A percentile compares a stretch with the other conserved stretches of the same genome.
phyloP scores from a whole-genome alignment of 345 rosid genomes.

The Trapa bicornis region DNA sequence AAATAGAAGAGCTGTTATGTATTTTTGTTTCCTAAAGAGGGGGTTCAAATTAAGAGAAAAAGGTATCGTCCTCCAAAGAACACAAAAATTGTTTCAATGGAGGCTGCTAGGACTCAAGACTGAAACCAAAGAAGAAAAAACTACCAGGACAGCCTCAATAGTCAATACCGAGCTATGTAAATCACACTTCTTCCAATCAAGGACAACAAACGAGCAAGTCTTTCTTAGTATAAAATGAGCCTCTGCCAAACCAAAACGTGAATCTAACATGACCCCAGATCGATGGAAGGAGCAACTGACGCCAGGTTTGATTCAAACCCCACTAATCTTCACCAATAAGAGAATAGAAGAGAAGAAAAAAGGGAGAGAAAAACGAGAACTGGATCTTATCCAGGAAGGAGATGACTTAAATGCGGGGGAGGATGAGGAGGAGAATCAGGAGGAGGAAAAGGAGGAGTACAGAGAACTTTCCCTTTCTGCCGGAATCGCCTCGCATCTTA shows the following conservation, averaged over 20 bases:
- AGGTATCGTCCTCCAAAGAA: constrained; percentile 2
- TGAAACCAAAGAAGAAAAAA: too few relatives aligned
- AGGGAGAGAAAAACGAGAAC: neutral
- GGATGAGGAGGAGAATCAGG: constrained; percentile 58
- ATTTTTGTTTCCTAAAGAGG: constrained; percentile 3
- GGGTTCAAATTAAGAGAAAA: neutral
- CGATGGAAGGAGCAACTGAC: constrained; percentile 18
- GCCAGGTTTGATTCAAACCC: neutral
- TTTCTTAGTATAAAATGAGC: neutral
- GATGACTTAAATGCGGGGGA: constrained; percentile 35
- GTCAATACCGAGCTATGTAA: neutral
- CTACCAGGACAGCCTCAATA: too few relatives aligned
- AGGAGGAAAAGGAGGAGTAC: constrained; percentile 12
- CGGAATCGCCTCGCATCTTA: constrained; percentile 58
- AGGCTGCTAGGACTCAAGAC: neutral
- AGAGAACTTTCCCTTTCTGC: constrained; percentile 34
- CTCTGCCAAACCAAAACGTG: constrained; percentile 22
- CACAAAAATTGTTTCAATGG: constrained; percentile 6
- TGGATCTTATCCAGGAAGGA: neutral
- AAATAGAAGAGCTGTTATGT: constrained; percentile 5
- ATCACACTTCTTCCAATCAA: neutral
- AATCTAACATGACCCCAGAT: constrained; percentile 24
- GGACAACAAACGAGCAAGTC: neutral
- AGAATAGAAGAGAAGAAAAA: neutral
- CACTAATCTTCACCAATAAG: neutral